Evolutionary conservation across 2,329 filamentous ascomycete genomes (phyloP).

Genomic region (Pseudogymnoascus sp.): DNA sequence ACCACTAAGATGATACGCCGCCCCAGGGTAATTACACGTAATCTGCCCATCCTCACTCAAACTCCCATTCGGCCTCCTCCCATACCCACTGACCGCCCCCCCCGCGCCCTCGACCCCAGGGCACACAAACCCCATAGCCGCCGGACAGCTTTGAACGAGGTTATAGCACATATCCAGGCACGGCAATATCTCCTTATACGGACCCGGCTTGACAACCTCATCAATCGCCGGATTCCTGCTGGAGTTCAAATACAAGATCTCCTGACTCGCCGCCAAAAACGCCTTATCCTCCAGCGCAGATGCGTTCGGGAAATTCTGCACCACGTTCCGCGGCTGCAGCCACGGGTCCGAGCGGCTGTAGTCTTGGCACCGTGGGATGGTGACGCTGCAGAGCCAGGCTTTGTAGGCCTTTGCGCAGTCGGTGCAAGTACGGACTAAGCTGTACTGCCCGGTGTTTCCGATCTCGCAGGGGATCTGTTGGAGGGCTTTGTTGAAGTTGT

Average conservation of each 20-base stretch:
- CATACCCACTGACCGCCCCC: slow-evolving; percentile 36
- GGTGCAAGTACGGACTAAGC: slow-evolving; percentile 65
- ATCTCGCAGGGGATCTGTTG: slow-evolving; percentile 82
- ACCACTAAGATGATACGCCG: slow-evolving; percentile 41
- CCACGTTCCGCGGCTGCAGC: slow-evolving; percentile 60
- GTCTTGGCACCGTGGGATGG: slow-evolving; percentile 86
- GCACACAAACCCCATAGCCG: slow-evolving; percentile 66
- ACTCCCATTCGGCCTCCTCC: slow-evolving; percentile 21
- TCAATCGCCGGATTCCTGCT: slow-evolving; percentile 72
- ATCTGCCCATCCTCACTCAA: slow-evolving; percentile 28
- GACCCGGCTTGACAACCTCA: slow-evolving; percentile 62
- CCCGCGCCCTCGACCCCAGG: slow-evolving; percentile 41
- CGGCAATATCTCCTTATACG: slow-evolving; percentile 87
- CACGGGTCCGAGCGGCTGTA: slow-evolving; percentile 48
- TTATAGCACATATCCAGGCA: slow-evolving; percentile 83
- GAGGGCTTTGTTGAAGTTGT: slow-evolving; percentile 72
- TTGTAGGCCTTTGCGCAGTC: slow-evolving; percentile 81
- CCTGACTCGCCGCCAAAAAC: slow-evolving; percentile 12
- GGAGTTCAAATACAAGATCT: slow-evolving; percentile 33
- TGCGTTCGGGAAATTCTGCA: slow-evolving; percentile 63
- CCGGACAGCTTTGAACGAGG: slow-evolving; percentile 77
- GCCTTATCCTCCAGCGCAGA: slow-evolving; percentile 38
- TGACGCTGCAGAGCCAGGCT: slow-evolving; percentile 87
- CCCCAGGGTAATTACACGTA: slow-evolving; percentile 55
- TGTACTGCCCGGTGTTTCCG: slow-evolving; percentile 65